Evolutionary conservation across 2,329 filamentous ascomycete species (phyloP).

Genomic region (Furcasterigmium sp.): DNA sequence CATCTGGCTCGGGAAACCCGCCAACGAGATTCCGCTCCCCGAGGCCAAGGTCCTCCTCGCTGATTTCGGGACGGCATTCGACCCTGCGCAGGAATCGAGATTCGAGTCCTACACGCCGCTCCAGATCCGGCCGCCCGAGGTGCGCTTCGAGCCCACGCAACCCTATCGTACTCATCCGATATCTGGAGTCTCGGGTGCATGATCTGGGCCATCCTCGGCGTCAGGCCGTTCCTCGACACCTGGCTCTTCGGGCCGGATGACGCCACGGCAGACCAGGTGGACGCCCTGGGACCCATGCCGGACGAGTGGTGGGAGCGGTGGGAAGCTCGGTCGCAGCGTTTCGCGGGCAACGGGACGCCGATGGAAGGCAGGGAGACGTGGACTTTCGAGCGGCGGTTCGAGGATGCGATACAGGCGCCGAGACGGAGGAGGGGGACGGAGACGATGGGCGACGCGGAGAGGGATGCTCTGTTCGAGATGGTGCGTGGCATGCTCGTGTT

Average conservation of each 20-base stretch:
- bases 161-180: constrained; percentile 27
- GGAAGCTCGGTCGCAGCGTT: constrained; percentile 8
- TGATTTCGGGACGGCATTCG: constrained; percentile 32
- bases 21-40: constrained; percentile 20
- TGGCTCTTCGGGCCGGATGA: constrained; percentile 20
- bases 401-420: constrained; percentile 22
- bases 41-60: constrained; percentile 16
- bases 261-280: constrained; percentile 22
- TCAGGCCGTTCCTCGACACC: constrained; percentile 19
- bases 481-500: constrained; percentile 11
- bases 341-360: constrained; percentile 5
- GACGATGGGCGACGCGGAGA: constrained; percentile 6
- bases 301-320: constrained; percentile 10
- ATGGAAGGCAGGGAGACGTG: constrained; percentile 11
- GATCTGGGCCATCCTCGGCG: constrained; percentile 27
- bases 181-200: constrained; percentile 33
- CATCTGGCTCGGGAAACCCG: constrained; percentile 26
- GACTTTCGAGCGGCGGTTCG: constrained; percentile 21
- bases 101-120: constrained; percentile 23
- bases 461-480: constrained; percentile 10
- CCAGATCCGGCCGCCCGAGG: constrained; percentile 25
- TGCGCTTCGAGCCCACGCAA: constrained; percentile 24
- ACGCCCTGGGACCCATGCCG: constrained; percentile 19
- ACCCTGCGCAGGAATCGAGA: constrained; percentile 12
- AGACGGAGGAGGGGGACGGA: constrained; percentile 10